Conservation (phyloP, 2,329 filamentous ascomycete species). For the Tolypocladium guangdongense region DNA sequence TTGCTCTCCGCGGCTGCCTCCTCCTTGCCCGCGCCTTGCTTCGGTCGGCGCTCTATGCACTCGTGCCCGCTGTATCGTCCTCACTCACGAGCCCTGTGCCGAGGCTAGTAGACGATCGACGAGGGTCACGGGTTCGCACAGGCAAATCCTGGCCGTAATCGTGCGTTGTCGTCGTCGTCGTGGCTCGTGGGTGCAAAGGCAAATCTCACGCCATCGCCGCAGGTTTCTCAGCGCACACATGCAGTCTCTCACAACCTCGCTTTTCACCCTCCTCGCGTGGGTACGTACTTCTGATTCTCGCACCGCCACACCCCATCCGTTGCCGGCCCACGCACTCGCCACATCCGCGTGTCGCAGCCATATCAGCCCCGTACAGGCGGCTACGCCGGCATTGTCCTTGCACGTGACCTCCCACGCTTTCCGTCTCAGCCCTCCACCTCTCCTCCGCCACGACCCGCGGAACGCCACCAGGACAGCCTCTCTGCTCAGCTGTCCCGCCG, state of each 20-base stretch:
- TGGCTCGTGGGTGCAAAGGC: neutral
- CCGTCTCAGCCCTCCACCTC: constrained; percentile 2
- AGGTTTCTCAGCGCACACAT: neutral
- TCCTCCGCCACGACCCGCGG: neutral
- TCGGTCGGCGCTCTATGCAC: neutral
- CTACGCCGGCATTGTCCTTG: no score
- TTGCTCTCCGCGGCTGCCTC: neutral
- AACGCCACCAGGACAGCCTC: neutral
- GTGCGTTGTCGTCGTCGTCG: neutral
- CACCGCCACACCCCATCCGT: constrained; percentile 11
- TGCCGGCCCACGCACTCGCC: neutral
- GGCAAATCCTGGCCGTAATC: neutral
- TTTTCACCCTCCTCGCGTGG: neutral
- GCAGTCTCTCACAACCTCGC: neutral
- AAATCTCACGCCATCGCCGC: neutral
- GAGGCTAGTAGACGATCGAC: neutral
- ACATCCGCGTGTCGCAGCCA: neutral
- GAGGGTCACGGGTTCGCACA: neutral
- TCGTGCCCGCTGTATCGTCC: neutral
- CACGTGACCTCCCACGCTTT: neutral
- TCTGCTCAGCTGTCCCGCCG: neutral
- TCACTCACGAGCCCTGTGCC: neutral
- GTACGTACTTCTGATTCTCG: neutral
- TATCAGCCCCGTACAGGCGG: neutral
- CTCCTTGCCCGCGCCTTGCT: neutral